These are phyloP conservation scores for Ophiostoma sp. DNA, from an alignment of 2,329 filamentous ascomycete genomes.

Conservation along the genomic window DNA sequence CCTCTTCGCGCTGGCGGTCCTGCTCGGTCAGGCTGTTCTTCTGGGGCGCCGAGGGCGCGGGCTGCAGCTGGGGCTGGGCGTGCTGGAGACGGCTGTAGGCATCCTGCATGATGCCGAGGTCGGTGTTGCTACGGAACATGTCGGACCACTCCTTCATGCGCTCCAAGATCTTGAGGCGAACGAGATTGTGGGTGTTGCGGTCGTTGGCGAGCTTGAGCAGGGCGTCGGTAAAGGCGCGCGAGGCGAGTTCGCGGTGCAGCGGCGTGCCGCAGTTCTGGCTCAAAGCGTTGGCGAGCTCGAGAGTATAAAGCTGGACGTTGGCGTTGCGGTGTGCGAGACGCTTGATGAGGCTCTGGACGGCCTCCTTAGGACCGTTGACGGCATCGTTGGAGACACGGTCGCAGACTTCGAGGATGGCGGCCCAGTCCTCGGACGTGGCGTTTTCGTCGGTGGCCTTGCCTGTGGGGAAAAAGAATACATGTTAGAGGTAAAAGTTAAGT, in stretches of 20 bases:
- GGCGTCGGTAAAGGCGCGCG: constrained; percentile 90
- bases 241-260: constrained; percentile 87
- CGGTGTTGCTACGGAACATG: constrained; percentile 86
- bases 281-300: constrained; percentile 89
- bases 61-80: constrained; percentile 80
- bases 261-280: constrained; percentile 86
- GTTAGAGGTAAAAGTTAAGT: not conserved
- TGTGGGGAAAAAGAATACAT: constrained; percentile 34
- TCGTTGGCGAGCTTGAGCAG: constrained; percentile 88
- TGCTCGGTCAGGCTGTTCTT: constrained; percentile 88
- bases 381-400: constrained; percentile 57
- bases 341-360: constrained; percentile 87
- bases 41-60: constrained; percentile 82
- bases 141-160: constrained; percentile 95
- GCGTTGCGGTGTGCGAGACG: constrained; percentile 89
- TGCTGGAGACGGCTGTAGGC: constrained; percentile 85
- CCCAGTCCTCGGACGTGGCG: constrained; percentile 78
- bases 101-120: constrained; percentile 96
- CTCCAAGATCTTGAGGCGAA: constrained; percentile 96
- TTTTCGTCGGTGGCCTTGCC: constrained; percentile 93
- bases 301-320: constrained; percentile 92
- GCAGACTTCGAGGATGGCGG: constrained; percentile 64
- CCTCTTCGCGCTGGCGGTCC: constrained; percentile 93
- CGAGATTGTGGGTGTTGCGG: constrained; percentile 91
- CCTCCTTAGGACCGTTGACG: constrained; percentile 70